Conservation (phyloP, 768 basidiomycete genomes). For the Auricularia auricula-judae region DNA sequence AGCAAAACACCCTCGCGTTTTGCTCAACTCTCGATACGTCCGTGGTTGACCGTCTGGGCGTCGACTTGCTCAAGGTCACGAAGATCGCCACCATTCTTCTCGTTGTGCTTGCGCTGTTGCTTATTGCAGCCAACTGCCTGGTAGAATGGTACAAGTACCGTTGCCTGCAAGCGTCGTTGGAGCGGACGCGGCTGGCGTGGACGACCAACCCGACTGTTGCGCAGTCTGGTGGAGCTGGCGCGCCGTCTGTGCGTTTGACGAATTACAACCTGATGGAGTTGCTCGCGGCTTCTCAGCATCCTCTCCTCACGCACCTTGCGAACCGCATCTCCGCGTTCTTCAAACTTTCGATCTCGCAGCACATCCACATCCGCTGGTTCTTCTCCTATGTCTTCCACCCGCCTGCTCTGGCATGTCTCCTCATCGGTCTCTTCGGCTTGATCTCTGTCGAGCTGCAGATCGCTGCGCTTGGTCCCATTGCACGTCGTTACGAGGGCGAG, state of each 20-base stretch:
- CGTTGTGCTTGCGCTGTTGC: constrained; percentile 55
- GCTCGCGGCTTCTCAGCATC: constrained; percentile 56
- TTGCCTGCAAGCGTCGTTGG: constrained; percentile 52
- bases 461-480: constrained; percentile 62
- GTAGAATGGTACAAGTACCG: constrained; percentile 89
- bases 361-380: constrained; percentile 74
- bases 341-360: constrained; percentile 46
- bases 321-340: constrained; percentile 41
- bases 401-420: constrained; percentile 80
- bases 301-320: constrained; percentile 56
- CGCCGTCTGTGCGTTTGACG: constrained; percentile 49
- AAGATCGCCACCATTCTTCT: constrained; percentile 73
- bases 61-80: constrained; percentile 65
- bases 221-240: constrained; percentile 19
- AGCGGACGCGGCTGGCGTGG: constrained; percentile 69
- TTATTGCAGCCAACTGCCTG: constrained; percentile 61
- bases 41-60: constrained; percentile 75
- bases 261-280: constrained; percentile 76
- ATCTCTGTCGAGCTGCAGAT: constrained; percentile 83
- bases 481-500: constrained; percentile 50
- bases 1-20: constrained; percentile 55
- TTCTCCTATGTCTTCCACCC: constrained; percentile 85
- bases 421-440: constrained; percentile 87
- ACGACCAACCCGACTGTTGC: constrained; percentile 53
- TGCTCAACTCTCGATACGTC: constrained; percentile 73